Evolutionary conservation across 2,329 filamentous ascomycete genomes (phyloP).

Genomic region (Ophiocordyceps robertsii): DNA sequence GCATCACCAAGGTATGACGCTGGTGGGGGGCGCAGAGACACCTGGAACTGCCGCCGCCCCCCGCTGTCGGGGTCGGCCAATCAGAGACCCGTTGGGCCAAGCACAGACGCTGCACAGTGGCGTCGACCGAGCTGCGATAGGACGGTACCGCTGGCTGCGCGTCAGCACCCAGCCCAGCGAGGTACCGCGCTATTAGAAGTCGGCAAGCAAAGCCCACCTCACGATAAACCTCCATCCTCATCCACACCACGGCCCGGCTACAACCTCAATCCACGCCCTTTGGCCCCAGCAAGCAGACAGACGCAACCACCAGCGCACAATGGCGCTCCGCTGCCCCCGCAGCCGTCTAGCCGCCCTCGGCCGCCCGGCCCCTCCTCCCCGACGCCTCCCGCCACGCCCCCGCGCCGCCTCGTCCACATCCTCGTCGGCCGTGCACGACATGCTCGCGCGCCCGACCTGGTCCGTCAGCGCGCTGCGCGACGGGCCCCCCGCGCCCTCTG

Average conservation of each 20-base stretch:
- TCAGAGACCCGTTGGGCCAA: too few species aligned
- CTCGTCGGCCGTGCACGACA: slow-evolving; percentile 16
- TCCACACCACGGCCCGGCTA: too few species aligned
- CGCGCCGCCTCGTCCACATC: slow-evolving; percentile 2
- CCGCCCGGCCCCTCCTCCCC: slow-evolving; percentile 3
- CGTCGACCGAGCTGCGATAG: too few species aligned
- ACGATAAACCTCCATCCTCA: too few species aligned
- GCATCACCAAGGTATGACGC: background rate
- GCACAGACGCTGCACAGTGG: background rate
- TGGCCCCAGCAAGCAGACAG: too few species aligned
- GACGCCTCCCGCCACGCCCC: background rate
- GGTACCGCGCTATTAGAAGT: too few species aligned
- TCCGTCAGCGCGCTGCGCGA: slow-evolving; percentile 57
- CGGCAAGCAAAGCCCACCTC: too few species aligned
- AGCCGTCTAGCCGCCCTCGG: slow-evolving; percentile 15
- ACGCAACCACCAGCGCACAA: background rate
- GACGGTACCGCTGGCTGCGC: too few species aligned
- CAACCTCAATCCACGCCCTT: too few species aligned
- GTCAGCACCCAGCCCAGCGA: too few species aligned
- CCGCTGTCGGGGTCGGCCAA: too few species aligned
- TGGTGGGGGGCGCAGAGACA: slow-evolving; percentile 6
- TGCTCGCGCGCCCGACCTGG: slow-evolving; percentile 66
- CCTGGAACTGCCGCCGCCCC: too few species aligned
- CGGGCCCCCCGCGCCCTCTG: background rate
- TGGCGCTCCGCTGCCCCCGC: slow-evolving; percentile 11